Base-by-base conservation (phyloP, 2,329 filamentous ascomycete genomes). In the Cryphonectria nitschkei region DNA sequence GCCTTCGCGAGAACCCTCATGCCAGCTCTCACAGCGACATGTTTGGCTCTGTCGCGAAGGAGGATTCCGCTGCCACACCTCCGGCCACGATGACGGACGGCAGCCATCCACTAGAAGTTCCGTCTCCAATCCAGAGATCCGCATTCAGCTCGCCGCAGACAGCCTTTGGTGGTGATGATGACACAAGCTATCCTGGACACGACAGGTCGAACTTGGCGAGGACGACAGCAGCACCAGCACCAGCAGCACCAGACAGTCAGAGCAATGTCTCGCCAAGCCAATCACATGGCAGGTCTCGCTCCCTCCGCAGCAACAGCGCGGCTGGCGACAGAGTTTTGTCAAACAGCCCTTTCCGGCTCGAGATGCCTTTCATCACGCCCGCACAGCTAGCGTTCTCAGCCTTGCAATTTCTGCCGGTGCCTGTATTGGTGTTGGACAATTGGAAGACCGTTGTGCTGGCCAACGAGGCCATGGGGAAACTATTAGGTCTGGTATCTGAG, bases 401-500 rank as follows among this genome's bases (percentile, higher is more conserved):
- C 6, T 82, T 95, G 80, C 91, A 93, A 76, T 93, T 92, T 76
- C 83, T 95, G 6, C 93, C 92, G 0, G 88, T 93, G 63, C 92
- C 92, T 0, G 79, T 93, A 5, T 79, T 94, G 50, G 88, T 95
- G 0, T 81, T 95, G 50, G 90, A 90, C 66, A 88, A 85, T 50
- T 76, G 87, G 41, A 94, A 94, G 79, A 92, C 90, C 0, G 86
- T 94, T 3, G 85, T 92, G 0, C 80, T 94, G 56, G 92, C 91
- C 43, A 95, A 95, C 75, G 90, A 94, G 75, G 90, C 92, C 29
- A 91, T 94, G 87, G 91, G 89, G 1, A 85, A 88, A 68, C 81
- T 95, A 75, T 81, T 95, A 32, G 90, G 89, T 4, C 83, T 92
- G 65, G 83, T 88, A 37, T 74, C 77, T 2, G 82, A 84, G 22